Conservation (phyloP, 169 alveolate species). For the Plasmodium billcollinsi region DNA sequence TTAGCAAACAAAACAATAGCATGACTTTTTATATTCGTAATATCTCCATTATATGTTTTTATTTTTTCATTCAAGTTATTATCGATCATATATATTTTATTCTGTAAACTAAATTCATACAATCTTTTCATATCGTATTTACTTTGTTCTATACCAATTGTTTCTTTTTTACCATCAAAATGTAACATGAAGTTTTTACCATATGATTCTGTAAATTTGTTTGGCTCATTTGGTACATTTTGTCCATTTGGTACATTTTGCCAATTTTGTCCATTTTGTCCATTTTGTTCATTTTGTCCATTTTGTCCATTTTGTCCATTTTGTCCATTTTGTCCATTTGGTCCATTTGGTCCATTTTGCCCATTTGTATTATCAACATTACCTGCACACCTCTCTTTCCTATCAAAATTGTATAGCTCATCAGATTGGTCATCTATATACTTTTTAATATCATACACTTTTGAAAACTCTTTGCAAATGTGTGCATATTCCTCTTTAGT, state of each 20-base stretch:
- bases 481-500: neutral
- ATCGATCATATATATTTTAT: conserved; percentile 37
- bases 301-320: too few relatives aligned
- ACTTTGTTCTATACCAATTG: neutral
- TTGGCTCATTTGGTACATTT: neutral
- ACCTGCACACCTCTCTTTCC: neutral
- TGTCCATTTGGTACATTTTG: neutral
- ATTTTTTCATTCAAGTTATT: conserved; percentile 19
- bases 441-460: neutral
- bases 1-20: conserved; percentile 53
- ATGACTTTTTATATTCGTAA: conserved; percentile 13
- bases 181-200: too few relatives aligned
- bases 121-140: neutral
- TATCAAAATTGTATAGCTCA: neutral
- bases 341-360: neutral
- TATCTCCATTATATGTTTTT: conserved; percentile 31
- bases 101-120: conserved; percentile 6
- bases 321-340: neutral
- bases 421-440: neutral
- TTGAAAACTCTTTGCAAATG: neutral
- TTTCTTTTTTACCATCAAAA: neutral
- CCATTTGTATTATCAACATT: neutral
- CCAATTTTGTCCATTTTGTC: neutral
- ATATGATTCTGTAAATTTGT: too few relatives aligned
- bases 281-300: neutral